Conservation (phyloP, 768 basidiomycete species). For the Psilocybe azurescens region DNA sequence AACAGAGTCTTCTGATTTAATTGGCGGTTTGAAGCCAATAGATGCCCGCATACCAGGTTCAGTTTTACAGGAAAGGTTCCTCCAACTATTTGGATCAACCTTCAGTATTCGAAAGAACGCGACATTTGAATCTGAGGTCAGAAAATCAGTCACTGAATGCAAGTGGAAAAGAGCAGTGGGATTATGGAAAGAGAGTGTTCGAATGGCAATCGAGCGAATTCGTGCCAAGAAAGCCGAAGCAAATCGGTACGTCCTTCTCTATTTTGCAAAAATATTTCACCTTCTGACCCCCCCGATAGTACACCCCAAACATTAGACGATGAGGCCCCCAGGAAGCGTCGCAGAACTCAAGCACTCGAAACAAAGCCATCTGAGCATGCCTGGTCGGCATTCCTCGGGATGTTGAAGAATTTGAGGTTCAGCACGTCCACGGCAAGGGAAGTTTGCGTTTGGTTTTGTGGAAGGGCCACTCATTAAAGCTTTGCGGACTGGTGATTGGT, state of each 20-base stretch:
- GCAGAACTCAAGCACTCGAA: constrained; percentile 57
- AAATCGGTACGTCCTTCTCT: constrained; percentile 26
- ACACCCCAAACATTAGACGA: constrained; percentile 17
- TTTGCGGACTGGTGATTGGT: constrained; percentile 90
- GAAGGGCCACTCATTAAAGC: constrained; percentile 97
- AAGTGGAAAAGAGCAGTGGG: constrained; percentile 87
- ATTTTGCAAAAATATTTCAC: background rate
- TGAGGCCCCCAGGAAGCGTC: constrained; percentile 68
- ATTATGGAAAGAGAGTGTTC: constrained; percentile 81
- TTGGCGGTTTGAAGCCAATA: constrained; percentile 97
- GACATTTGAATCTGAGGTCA: constrained; percentile 80
- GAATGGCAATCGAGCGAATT: constrained; percentile 73
- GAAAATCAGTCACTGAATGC: constrained; percentile 80
- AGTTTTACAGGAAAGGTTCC: constrained; percentile 72
- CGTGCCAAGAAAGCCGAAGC: constrained; percentile 33
- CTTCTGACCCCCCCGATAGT: background rate
- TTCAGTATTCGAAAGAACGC: constrained; percentile 92
- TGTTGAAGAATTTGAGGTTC: constrained; percentile 83
- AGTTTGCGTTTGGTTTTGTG: constrained; percentile 93
- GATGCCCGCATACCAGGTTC: constrained; percentile 83
- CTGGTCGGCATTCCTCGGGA: constrained; percentile 76
- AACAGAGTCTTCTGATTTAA: constrained; percentile 91
- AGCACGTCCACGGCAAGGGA: constrained; percentile 89
- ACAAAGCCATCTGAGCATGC: constrained; percentile 49
- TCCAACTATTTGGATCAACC: constrained; percentile 80